These are phyloP conservation scores for Fomitopsis pinicola DNA, from an alignment of 1,284 basidiomycete genomes.

Conservation along the genomic window DNA sequence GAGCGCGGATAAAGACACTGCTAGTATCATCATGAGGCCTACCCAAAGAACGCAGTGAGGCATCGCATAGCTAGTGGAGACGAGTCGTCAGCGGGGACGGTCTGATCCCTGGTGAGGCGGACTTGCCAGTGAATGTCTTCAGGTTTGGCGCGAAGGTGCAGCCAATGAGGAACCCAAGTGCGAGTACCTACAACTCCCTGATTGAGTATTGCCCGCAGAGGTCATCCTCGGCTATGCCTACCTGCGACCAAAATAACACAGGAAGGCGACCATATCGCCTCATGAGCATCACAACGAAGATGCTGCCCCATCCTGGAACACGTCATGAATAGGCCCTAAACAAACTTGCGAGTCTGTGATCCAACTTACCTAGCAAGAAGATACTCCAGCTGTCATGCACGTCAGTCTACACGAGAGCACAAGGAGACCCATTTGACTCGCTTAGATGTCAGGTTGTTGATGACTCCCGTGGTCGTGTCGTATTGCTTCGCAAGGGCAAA, in stretches of 20 bases:
- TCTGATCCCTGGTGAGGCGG: conserved; percentile 1
- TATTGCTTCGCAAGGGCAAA: conserved; percentile 57
- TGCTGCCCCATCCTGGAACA: conserved; percentile 51
- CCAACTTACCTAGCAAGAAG: conserved; percentile 50
- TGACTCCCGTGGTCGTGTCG: conserved; percentile 51
- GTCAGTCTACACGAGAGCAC: not conserved
- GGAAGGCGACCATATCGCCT: conserved; percentile 57
- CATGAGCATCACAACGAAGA: conserved; percentile 57
- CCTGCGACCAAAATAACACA: conserved; percentile 61
- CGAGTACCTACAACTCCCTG: conserved; percentile 33
- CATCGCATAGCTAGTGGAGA: conserved; percentile 57
- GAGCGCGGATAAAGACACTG: too few relatives aligned
- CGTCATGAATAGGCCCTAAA: not conserved
- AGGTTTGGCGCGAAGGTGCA: conserved; percentile 52
- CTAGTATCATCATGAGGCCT: not conserved
- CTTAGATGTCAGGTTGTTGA: conserved; percentile 66
- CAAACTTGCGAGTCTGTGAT: not conserved
- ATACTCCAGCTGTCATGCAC: conserved; percentile 53
- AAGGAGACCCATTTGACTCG: conserved; percentile 22
- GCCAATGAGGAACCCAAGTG: conserved; percentile 45
- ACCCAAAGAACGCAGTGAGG: conserved; percentile 68
- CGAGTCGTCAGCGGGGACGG: not conserved
- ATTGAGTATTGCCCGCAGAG: not conserved
- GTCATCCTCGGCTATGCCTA: conserved; percentile 15
- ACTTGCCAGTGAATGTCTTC: conserved; percentile 45